These are phyloP conservation scores for Amyloporia xantha DNA, from an alignment of 768 basidiomycete species.

Conservation along the genomic window DNA sequence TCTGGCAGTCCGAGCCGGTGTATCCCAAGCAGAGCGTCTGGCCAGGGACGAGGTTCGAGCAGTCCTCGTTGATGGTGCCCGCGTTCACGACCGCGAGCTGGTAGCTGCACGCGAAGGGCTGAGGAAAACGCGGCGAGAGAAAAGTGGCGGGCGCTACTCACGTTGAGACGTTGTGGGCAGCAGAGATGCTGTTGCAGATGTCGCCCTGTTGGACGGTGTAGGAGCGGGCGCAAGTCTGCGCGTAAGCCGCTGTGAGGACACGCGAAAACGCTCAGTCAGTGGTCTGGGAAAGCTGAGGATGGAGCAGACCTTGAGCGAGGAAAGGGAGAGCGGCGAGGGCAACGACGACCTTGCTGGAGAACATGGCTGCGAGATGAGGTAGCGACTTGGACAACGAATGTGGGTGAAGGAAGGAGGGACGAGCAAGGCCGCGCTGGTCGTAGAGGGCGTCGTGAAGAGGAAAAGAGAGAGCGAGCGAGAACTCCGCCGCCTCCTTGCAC, in stretches of 20 bases:
- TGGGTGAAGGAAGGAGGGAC: conserved; percentile 13
- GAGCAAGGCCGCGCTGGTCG: conserved; percentile 13
- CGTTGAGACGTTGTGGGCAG: conserved; percentile 55
- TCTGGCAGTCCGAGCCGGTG: conserved; percentile 52
- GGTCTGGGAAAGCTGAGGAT: not conserved
- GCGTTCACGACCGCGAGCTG: conserved; percentile 65
- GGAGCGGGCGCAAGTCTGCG: conserved; percentile 44
- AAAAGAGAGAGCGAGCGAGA: not conserved
- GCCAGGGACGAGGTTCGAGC: conserved; percentile 53
- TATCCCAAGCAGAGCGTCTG: conserved; percentile 55
- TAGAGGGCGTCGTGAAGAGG: conserved; percentile 7
- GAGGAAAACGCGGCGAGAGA: not conserved
- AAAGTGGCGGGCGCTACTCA: conserved; percentile 24
- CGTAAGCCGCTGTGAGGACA: conserved; percentile 11
- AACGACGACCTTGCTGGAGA: conserved; percentile 30
- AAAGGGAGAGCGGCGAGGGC: conserved; percentile 41
- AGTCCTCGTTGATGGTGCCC: conserved; percentile 39
- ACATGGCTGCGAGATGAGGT: conserved; percentile 29
- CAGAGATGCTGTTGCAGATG: conserved; percentile 64
- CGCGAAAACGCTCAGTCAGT: not conserved
- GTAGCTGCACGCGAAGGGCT: conserved; percentile 43
- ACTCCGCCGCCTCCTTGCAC: too few relatives aligned
- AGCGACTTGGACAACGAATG: conserved; percentile 19
- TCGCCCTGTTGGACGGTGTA: conserved; percentile 54
- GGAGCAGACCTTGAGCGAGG: conserved; percentile 33